Evolutionary conservation across 163 green algal genomes (phyloP), one percentile per base, ranked within the genome.

Genomic region (Prototheca wickerhamii): DNA sequence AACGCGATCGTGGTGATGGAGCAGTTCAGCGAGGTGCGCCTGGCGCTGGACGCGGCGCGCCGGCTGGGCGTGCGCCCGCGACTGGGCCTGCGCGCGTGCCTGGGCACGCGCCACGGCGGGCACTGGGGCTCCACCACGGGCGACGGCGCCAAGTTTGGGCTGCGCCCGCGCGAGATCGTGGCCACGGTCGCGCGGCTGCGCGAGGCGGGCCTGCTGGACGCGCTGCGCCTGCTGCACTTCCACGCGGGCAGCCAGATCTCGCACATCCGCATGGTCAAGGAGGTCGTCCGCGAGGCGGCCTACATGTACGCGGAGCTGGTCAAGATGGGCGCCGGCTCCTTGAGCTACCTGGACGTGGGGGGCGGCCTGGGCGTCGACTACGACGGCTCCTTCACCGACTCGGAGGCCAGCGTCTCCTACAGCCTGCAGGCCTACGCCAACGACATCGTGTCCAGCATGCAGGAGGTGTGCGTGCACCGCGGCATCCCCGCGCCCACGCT

Each of bases 191-290:
- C 80, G 33, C 28, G 52, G 33, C 72, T 90, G 33, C 55, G 31
- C 2, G 54, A 67, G n/a, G 58, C 55, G 29, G 71, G 66, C 63
- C 77, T 84, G 74, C 76, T 89, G 28, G 68, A 80, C 67, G 80
- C 70, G 69, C 76, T 88, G 49, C 65, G 73, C 61, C 74, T 89
- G 26, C 82, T 89, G 15, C 82, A 89, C 80, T 89, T 88, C 68
- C 82, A 89, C 61, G 63, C 86, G 25, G 82, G 82, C 33, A 87
- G 72, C 29, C 80, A 87, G 69, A 72, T 84, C 23, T 35, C 51
- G 15, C 64, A 71, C 60, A 81, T 85, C 58, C 30, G 59, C 31
- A 76, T 79, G 31, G 71, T 88, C 34, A 86, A 88, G 69, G 75
- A 83, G 58, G 82, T 78, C 23, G 82, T 86, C 75, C 76, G 81